Evolutionary conservation across 2,329 filamentous ascomycete genomes (phyloP), one percentile per base, ranked within the genome.

Genomic region (Colletotrichum endophyticum): DNA sequence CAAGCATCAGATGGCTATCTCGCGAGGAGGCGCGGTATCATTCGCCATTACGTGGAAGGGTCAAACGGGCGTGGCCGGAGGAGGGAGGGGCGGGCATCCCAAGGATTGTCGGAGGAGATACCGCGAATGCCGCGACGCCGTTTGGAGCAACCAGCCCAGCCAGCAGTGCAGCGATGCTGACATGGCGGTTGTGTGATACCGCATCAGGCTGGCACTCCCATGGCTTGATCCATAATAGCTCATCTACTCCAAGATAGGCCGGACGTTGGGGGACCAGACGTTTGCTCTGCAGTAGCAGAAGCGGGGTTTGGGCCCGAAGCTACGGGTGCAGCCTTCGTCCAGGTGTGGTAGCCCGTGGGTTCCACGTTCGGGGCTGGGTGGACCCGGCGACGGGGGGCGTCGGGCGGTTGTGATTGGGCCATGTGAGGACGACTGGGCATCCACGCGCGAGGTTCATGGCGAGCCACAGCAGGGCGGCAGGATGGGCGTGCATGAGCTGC

Each of bases 181-280:
- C 70, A 73, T 59, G 73, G 64, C 64, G 44, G 44, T 59, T 76
- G 63, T 72, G 34, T 69, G 70, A 76, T 76, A 64, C 57, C 64
- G n/a, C 63, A 69, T 73, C 73, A 73, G 73, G 70, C 73, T 69
- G 56, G 25, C 36, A 61, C 36, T 67, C 56, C 56, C 62, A 67
- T 28, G 56, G 25, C 56, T 34, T 57, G 73, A 36, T 73, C 73
- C 70, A 73, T 59, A 59, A 30, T 57, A 69, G 73, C 64, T 53
- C 30, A 15, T n/a, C 27, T 30, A 28, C n/a, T 19, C 56, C 66
- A 22, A 11, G 64, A n/a, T 30, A 57, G 69, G 44, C 34, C 32
- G 64, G 57, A 34, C 44, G 36, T 49, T 30, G 27, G 53, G 27
- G 67, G 67, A 70, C 67, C 49, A 25, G 39, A 67, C 66, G 67